phyloP scores from a whole-genome alignment of 768 basidiomycete genomes.

The Paxillus ammoniavirescens region DNA sequence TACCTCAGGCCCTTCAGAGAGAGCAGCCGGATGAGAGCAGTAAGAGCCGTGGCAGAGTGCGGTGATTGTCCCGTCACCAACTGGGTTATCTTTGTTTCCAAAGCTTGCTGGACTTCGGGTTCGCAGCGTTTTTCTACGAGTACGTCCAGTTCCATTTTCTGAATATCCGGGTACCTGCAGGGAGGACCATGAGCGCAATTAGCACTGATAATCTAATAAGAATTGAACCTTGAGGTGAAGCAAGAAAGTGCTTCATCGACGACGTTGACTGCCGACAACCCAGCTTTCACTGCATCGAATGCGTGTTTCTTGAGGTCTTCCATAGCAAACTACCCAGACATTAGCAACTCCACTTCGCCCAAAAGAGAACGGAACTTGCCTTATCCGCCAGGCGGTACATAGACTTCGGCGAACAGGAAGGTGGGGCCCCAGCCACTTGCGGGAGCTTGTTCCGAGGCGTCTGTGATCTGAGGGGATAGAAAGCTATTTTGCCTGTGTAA shows the following conservation, averaged over 20 bases:
- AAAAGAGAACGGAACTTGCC: conserved; percentile 10
- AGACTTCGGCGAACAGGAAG: conserved; percentile 34
- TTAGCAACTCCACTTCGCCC: background rate
- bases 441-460: background rate
- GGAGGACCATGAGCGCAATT: background rate
- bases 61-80: background rate
- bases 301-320: conserved; percentile 16
- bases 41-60: background rate
- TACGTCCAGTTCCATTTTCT: conserved; percentile 12
- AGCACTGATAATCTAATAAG: background rate
- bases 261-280: conserved; percentile 17
- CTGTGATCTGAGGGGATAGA: conserved; percentile 18
- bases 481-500: conserved; percentile 20
- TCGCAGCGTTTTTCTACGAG: conserved; percentile 9
- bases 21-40: background rate
- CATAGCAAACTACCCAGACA: conserved; percentile 11
- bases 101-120: conserved; percentile 12
- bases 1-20: too few species aligned
- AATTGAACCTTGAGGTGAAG: conserved; percentile 22
- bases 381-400: conserved; percentile 36
- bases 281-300: conserved; percentile 15
- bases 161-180: conserved; percentile 18
- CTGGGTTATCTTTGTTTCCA: background rate
- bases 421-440: conserved; percentile 1
- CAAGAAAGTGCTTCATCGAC: conserved; percentile 26